Percentiles rank a stretch among this genome's conserved stretches.
Evolutionary conservation across 257 asterid genomes (phyloP).

Genomic region (Paraleonurus japonicus): DNA sequence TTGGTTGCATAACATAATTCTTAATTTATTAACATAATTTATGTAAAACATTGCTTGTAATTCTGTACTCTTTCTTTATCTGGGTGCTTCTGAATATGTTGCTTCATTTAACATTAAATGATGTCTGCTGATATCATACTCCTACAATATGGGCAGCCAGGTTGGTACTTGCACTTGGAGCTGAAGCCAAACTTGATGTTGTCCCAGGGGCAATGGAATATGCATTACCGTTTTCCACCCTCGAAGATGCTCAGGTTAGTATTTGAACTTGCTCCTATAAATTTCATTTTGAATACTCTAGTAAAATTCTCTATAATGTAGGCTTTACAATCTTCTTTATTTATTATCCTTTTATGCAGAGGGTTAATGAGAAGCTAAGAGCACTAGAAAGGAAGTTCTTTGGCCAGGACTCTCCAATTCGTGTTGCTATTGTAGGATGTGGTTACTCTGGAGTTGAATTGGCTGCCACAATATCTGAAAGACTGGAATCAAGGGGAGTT

Average conservation of each 20-base stretch:
- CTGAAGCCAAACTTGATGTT: conserved; percentile 76
- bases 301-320: background rate
- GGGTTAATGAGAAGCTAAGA: conserved; percentile 64
- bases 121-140: conserved; percentile 34
- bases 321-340: conserved; percentile 22
- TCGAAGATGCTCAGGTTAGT: conserved; percentile 90
- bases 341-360: conserved; percentile 47
- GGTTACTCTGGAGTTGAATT: conserved; percentile 95
- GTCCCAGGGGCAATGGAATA: conserved; percentile 87
- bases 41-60: conserved; percentile 3
- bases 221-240: conserved; percentile 93
- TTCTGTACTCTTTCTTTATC: conserved; percentile 4
- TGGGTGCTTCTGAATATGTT: conserved; percentile 16
- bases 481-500: conserved; percentile 70
- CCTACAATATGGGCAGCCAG: conserved; percentile 74
- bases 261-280: conserved; percentile 22
- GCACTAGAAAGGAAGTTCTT: conserved; percentile 70
- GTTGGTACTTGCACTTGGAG: conserved; percentile 98
- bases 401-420: conserved; percentile 62
- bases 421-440: conserved; percentile 90
- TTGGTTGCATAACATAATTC: background rate
- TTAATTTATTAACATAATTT: background rate
- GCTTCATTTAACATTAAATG: conserved; percentile 22
- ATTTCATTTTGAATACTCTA: conserved; percentile 2
- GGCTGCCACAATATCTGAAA: conserved; percentile 92